Percentiles rank a stretch among this genome's conserved stretches.
Conservation (phyloP, 1,284 basidiomycete species). For the Rhodotorula mucilaginosa region DNA sequence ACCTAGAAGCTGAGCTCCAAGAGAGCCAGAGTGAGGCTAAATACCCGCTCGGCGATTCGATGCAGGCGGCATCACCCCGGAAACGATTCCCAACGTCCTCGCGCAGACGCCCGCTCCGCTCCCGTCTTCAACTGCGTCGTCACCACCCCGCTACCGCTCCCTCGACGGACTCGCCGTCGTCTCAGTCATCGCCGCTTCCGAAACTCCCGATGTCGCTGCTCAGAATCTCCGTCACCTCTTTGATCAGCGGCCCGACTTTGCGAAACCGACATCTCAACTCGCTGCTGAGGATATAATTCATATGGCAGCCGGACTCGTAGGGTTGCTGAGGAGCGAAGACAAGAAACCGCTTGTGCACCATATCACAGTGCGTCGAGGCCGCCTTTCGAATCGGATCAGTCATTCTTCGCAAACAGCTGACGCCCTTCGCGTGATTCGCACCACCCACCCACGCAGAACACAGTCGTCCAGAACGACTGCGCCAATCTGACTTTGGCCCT, state of each 20-base stretch:
- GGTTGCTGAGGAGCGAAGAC: constrained; percentile 53
- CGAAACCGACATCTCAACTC: constrained; percentile 26
- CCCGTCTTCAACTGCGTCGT: constrained; percentile 4
- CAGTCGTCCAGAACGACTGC: constrained; percentile 44
- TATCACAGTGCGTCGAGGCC: constrained; percentile 52
- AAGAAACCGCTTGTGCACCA: constrained; percentile 73
- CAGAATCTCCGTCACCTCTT: constrained; percentile 18
- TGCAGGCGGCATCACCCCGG: constrained; percentile 76
- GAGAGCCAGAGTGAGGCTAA: too few relatives aligned
- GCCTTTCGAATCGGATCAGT: not conserved
- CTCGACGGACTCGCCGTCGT: constrained; percentile 86
- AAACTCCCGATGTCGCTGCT: constrained; percentile 56
- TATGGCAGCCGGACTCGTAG: constrained; percentile 55
- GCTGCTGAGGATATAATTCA: constrained; percentile 49
- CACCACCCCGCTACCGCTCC: constrained; percentile 38
- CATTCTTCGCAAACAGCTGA: not conserved
- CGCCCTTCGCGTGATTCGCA: not conserved
- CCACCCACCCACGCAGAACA: constrained; percentile 15
- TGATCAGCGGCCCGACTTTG: not conserved
- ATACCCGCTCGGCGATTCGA: too few relatives aligned
- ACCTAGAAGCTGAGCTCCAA: too few relatives aligned
- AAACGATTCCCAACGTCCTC: constrained; percentile 63
- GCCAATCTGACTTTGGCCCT: constrained; percentile 81
- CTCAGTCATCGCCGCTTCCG: constrained; percentile 76
- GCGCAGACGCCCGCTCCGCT: constrained; percentile 38